Evolutionary conservation across 805 yeast genomes (phyloP), one percentile per base, ranked within the genome.

Genomic region (Tetrapisispora phaffii): DNA sequence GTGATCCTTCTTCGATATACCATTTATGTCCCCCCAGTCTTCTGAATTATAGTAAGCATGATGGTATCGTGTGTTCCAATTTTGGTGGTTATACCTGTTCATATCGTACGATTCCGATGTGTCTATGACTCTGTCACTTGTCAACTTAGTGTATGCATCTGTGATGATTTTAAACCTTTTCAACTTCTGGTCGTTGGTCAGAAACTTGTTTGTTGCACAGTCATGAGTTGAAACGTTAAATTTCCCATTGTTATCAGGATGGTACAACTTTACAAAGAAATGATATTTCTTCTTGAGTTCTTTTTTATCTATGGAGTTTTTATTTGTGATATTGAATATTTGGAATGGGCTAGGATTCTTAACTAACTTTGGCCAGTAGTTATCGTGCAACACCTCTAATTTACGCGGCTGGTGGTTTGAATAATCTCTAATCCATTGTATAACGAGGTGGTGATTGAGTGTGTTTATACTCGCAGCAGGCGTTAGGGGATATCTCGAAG

Each of bases 221-320:
- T 36, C 37, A 19, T 35, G 21, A 33, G 37, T 31, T 19, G 17
- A 17, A 1, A 39, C 12, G 4, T 39, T 20, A n/a, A 24, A 21
- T 21, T 20, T 45, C 28, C 62, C 59, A 16, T 54, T 48, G 2
- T 72, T 60, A 59, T 88, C 96, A 0, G 96, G 96, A 58, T 88
- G 96, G 55, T 88, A 88, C 7, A 79, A 57, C 60, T 83, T 85
- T 10, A 89, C 88, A 39, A 77, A 67, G 45, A 74, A 70, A 52
- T 74, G 76, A 55, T 81, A 84, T 39, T 72, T 71, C 22, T 64
- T 50, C 48, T 76, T 76, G 41, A 81, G 62, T 26, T 59, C 50
- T 10, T 53, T 59, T 40, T 60, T 58, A 46, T 74, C 72, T 33
- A 73, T 63, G 17, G 60, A 19, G 33, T 34, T 24, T 5, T 49